These are phyloP conservation scores for Ceratonia siliqua DNA, from an alignment of 306 rosid genomes.

Conservation along the genomic window DNA sequence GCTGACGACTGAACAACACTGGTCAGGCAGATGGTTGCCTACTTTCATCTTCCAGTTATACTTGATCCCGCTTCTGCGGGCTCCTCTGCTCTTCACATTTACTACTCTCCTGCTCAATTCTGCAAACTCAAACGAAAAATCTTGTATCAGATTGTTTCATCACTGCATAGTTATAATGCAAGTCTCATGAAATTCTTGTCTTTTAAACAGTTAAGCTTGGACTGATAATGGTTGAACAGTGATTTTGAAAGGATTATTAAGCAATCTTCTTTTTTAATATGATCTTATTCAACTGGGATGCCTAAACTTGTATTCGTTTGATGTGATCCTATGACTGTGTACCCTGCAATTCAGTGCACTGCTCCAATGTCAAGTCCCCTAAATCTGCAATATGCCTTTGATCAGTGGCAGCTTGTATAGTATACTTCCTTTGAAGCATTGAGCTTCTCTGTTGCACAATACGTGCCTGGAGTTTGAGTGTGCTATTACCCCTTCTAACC, in stretches of 20 bases:
- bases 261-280: no score
- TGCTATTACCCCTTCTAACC: constrained; percentile 61
- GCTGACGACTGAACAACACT: constrained; percentile 56
- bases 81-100: constrained; percentile 39
- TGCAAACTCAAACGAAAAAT: constrained; percentile 31
- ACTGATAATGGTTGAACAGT: background rate
- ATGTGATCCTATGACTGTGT: no score
- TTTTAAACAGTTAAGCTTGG: background rate
- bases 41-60: constrained; percentile 74
- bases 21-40: constrained; percentile 54
- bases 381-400: constrained; percentile 60
- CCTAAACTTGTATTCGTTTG: background rate
- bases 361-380: constrained; percentile 58
- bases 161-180: background rate
- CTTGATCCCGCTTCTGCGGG: constrained; percentile 47
- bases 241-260: background rate
- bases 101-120: constrained; percentile 56
- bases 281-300: background rate
- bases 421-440: constrained; percentile 50
- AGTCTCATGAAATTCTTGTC: background rate
- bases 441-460: constrained; percentile 51
- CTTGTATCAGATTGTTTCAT: background rate
- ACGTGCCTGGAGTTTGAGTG: constrained; percentile 50
- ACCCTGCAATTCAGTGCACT: constrained; percentile 68
- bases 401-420: constrained; percentile 60